Conservation (phyloP, 75 land plant genomes). For the Isoetes taiwanensis region DNA sequence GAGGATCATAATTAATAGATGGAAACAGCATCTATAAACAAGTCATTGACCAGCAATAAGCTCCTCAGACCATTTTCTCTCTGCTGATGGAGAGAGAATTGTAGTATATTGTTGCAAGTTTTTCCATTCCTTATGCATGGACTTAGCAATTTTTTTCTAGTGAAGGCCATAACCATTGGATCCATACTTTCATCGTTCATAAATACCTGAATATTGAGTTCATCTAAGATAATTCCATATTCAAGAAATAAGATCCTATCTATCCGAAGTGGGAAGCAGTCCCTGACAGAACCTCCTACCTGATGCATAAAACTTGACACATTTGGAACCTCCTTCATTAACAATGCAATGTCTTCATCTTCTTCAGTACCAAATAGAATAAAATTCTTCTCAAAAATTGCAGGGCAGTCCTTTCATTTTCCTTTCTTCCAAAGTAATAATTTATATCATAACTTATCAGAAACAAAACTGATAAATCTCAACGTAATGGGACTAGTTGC, state of each 20-base stretch:
- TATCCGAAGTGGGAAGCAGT: conserved; percentile 69
- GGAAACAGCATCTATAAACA: conserved; percentile 61
- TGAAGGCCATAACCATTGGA: conserved; percentile 53
- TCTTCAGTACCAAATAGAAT: conserved; percentile 70
- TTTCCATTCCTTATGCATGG: conserved; percentile 57
- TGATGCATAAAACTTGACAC: conserved; percentile 78
- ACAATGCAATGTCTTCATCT: conserved; percentile 57
- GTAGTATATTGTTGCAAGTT: conserved; percentile 60
- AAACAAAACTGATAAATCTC: conserved; percentile 49
- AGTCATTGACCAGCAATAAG: conserved; percentile 47
- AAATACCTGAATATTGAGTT: conserved; percentile 58
- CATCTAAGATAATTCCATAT: conserved; percentile 46
- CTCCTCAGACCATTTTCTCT: conserved; percentile 67
- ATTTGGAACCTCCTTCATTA: conserved; percentile 73
- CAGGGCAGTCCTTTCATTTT: conserved; percentile 71
- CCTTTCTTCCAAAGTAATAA: conserved; percentile 53
- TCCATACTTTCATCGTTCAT: conserved; percentile 95
- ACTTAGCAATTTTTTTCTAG: conserved; percentile 58
- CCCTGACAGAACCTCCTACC: conserved; percentile 73
- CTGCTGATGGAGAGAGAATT: conserved; percentile 20
- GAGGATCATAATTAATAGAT: not conserved
- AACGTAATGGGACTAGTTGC: conserved; percentile 25
- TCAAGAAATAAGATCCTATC: conserved; percentile 75
- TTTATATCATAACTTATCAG: conserved; percentile 43
- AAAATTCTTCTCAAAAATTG: conserved; percentile 77